Evolutionary conservation across 2,329 filamentous ascomycete species (phyloP).

Genomic region (Epichloe hybrida): DNA sequence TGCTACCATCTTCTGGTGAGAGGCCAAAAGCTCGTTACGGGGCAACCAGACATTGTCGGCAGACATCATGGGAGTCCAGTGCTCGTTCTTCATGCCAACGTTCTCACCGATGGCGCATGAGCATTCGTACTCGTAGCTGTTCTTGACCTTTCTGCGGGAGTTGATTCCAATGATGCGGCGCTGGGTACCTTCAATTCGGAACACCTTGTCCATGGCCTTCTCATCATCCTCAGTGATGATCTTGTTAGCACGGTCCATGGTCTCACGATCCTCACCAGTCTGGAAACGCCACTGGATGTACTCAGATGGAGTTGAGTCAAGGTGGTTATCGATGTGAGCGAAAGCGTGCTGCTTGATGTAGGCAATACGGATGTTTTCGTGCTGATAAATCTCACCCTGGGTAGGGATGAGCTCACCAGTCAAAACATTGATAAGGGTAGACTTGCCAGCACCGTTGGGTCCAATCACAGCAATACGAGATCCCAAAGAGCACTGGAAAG

Average conservation of each 20-base stretch:
- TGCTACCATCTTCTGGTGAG: conserved; percentile 97
- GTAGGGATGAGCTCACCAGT: conserved; percentile 98
- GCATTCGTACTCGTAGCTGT: conserved; percentile 99
- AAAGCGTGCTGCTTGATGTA: conserved; percentile 99
- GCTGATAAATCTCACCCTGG: conserved; percentile 91
- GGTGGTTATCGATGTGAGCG: conserved; percentile 97
- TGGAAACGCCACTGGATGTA: conserved; percentile 99
- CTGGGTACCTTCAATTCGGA: conserved; percentile 75
- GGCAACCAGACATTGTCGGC: conserved; percentile 97
- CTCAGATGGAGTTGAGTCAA: conserved; percentile 94
- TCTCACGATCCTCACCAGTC: conserved; percentile 99
- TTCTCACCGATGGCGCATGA: conserved; percentile 97
- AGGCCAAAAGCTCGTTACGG: conserved; percentile 81
- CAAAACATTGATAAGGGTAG: conserved; percentile 95
- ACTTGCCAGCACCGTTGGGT: conserved; percentile 99
- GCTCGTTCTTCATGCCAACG: conserved; percentile 95
- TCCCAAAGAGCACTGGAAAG: conserved; percentile 95
- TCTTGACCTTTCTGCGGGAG: conserved; percentile 99
- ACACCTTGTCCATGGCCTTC: conserved; percentile 99
- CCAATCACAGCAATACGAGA: conserved; percentile 99
- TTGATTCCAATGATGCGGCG: conserved; percentile 93
- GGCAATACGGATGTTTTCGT: conserved; percentile 99
- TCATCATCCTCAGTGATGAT: conserved; percentile 97
- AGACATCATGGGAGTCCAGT: conserved; percentile 95
- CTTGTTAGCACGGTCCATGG: conserved; percentile 99